phyloP scores from a whole-genome alignment of 2,329 filamentous ascomycete genomes.

The Talaromyces islandicus region DNA sequence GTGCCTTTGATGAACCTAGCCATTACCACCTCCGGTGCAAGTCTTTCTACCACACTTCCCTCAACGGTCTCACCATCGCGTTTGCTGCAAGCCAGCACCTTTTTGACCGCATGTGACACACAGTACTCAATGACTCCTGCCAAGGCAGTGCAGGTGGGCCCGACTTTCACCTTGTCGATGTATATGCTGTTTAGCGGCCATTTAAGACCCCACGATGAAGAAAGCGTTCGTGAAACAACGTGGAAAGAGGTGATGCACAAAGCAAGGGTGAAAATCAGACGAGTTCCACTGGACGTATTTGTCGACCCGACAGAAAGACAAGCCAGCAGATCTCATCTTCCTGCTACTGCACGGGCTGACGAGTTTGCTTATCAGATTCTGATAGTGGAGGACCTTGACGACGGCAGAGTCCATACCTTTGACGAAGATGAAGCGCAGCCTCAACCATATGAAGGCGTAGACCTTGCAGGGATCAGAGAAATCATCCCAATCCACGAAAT shows the following conservation, averaged over 20 bases:
- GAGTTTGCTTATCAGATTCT: conserved; percentile 78
- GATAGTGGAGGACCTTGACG: conserved; percentile 75
- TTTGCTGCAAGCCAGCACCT: conserved; percentile 84
- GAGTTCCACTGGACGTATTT: conserved; percentile 56
- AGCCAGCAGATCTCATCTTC: conserved; percentile 19
- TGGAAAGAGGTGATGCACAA: conserved; percentile 99
- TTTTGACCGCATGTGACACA: conserved; percentile 79
- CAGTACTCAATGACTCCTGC: conserved; percentile 65
- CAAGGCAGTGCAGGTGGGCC: conserved; percentile 72
- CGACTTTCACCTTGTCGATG: conserved; percentile 76
- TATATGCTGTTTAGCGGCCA: conserved; percentile 95
- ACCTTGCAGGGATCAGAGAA: conserved; percentile 59
- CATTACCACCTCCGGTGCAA: conserved; percentile 89
- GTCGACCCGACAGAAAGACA: conserved; percentile 20
- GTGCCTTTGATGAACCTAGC: conserved; percentile 89
- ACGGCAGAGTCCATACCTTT: conserved; percentile 61
- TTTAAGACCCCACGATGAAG: conserved; percentile 51
- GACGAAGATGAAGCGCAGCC: conserved; percentile 55
- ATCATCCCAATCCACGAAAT: conserved; percentile 66
- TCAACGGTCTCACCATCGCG: conserved; percentile 83
- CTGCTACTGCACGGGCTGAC: conserved; percentile 40
- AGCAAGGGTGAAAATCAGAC: conserved; percentile 71
- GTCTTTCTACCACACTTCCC: conserved; percentile 71
- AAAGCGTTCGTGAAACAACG: conserved; percentile 60
- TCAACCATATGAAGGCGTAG: conserved; percentile 55